Evolutionary conservation across 768 basidiomycete genomes (phyloP).

Genomic region (Arthromyces matolae): DNA sequence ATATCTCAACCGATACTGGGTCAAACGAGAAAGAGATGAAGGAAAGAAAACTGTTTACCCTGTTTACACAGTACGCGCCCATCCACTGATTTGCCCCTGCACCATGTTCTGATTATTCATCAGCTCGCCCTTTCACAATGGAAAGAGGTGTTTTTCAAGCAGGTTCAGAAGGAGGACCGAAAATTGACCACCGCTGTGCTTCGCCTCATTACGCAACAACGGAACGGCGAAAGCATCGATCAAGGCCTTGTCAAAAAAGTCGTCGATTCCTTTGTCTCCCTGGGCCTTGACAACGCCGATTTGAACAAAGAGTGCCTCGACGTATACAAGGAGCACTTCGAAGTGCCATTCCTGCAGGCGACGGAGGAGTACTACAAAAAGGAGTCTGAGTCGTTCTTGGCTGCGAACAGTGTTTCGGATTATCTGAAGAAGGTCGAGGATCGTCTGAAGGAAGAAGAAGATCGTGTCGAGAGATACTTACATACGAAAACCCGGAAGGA

Average conservation of each 20-base stretch:
- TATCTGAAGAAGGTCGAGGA: slow-evolving; percentile 97
- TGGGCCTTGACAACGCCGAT: slow-evolving; percentile 89
- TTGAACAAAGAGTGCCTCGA: slow-evolving; percentile 93
- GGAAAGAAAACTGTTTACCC: slow-evolving; percentile 94
- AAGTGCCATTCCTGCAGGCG: slow-evolving; percentile 80
- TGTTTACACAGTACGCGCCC: slow-evolving; percentile 81
- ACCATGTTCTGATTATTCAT: slow-evolving; percentile 5
- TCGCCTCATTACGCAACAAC: slow-evolving; percentile 85
- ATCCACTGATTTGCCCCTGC: background rate
- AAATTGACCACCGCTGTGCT: slow-evolving; percentile 88
- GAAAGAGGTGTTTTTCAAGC: slow-evolving; percentile 88
- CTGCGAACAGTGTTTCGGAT: slow-evolving; percentile 89
- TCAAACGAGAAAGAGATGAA: slow-evolving; percentile 97
- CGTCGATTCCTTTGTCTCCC: slow-evolving; percentile 95
- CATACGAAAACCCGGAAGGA: slow-evolving; percentile 89
- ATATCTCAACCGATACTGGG: slow-evolving; percentile 99
- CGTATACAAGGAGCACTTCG: slow-evolving; percentile 92
- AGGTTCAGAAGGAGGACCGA: slow-evolving; percentile 73
- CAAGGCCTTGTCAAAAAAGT: slow-evolving; percentile 96
- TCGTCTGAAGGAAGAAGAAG: slow-evolving; percentile 91
- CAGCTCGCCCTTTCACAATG: slow-evolving; percentile 94
- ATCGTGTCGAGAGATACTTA: slow-evolving; percentile 92
- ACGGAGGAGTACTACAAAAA: slow-evolving; percentile 92
- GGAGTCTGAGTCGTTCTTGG: slow-evolving; percentile 91
- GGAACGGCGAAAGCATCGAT: slow-evolving; percentile 94